Percentiles rank a stretch among this genome's conserved stretches.
Evolutionary conservation across 2,329 filamentous ascomycete genomes (phyloP).

Genomic region (Sporothrix luriei): DNA sequence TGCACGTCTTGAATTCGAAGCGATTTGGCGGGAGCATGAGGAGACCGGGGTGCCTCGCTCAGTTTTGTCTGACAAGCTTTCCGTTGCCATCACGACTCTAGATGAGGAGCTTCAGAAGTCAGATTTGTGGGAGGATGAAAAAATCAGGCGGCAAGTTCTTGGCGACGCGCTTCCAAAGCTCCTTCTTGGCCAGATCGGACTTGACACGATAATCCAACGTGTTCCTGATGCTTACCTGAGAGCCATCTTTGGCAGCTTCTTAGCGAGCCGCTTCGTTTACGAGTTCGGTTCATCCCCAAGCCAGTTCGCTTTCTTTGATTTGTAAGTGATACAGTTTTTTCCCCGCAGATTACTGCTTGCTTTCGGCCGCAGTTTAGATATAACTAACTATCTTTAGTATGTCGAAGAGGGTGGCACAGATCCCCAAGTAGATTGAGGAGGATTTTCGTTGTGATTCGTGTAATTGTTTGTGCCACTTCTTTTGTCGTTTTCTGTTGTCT

Average conservation of each 20-base stretch:
- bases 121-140: slow-evolving; percentile 83
- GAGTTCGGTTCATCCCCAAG: slow-evolving; percentile 88
- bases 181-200: slow-evolving; percentile 83
- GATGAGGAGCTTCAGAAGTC: slow-evolving; percentile 96
- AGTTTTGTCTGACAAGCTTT: slow-evolving; percentile 88
- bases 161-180: slow-evolving; percentile 82
- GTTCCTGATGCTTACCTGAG: slow-evolving; percentile 91
- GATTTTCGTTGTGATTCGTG: background rate
- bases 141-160: slow-evolving; percentile 76
- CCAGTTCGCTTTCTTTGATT: slow-evolving; percentile 98
- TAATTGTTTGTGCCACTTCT: background rate
- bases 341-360: background rate
- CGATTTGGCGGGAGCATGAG: slow-evolving; percentile 94
- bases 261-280: slow-evolving; percentile 95
- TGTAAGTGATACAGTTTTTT: slow-evolving; percentile 62
- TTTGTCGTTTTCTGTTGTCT: background rate
- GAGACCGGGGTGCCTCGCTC: slow-evolving; percentile 77
- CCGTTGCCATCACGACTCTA: slow-evolving; percentile 88
- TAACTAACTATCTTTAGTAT: slow-evolving; percentile 52
- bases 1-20: slow-evolving; percentile 91
- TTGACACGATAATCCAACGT: slow-evolving; percentile 81
- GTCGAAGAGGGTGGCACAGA: slow-evolving; percentile 59
- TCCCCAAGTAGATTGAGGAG: slow-evolving; percentile 1
- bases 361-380: background rate
- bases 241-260: slow-evolving; percentile 93